Base-by-base conservation (phyloP, 352 stramenopile species). In the Phytophthora europaea region DNA sequence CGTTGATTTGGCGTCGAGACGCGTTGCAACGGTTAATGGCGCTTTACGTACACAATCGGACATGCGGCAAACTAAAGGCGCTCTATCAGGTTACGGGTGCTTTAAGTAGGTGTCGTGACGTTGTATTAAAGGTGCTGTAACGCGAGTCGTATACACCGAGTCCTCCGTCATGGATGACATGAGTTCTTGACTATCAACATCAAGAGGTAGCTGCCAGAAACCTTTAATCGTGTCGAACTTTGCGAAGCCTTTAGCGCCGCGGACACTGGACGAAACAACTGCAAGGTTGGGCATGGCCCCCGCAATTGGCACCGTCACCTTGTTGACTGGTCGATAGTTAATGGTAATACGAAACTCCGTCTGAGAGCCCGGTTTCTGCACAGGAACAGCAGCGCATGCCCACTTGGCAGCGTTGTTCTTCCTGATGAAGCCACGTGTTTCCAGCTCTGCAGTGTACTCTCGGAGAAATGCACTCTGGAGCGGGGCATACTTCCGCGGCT, bases 221-320 rank as follows among this genome's bases (percentile, higher is more conserved):
- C 68, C 73, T 36, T 72, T 72, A 31, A 73, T 62, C 43, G 71
- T 63, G 31, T 80, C 73, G 16, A 74, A 60, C 23, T 69, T 73
- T 0, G 36, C 63, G 9, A 75, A 58, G n/a, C 28, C 23, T 15
- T 40, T 65, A 0, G 56, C 56, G 16, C 43, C 55, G 15, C 38
- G 23, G 1, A 75, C 45, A 18, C 60, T 8, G 8, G 67, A 60
- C 3, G 65, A 61, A 3, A 71, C 51, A 9, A 70, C 69, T 2
- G 71, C 38, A 0, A 76, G 48, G 47, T 72, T 70, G 6, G 61
- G 74, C 10, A 72, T 61, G 4, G 62, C 54, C 16, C 20, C 67
- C 4, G 52, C 60, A 16, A 66, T 57, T 4, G 60, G 54, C 22
- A 74, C 54, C 4, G 58, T 65, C 58, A 67, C 18, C 22, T 38